phyloP scores from a whole-genome alignment of 75 land plant genomes.

The Sequoiadendron giganteum region DNA sequence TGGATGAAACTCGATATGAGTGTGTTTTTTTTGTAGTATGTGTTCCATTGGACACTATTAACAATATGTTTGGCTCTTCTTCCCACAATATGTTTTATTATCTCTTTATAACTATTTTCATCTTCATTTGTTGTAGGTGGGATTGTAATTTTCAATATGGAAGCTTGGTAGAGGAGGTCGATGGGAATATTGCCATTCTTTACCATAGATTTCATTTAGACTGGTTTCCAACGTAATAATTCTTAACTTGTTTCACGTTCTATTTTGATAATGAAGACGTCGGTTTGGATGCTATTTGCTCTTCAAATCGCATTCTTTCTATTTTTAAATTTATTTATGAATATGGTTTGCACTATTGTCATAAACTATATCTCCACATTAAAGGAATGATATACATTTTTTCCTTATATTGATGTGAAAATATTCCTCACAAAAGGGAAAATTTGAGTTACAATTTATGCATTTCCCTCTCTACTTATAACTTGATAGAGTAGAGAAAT shows the following conservation, averaged over 20 bases:
- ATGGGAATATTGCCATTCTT: constrained; percentile 90
- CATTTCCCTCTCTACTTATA: neutral
- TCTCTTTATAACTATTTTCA: neutral
- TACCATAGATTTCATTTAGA: constrained; percentile 83
- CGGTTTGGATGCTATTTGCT: neutral
- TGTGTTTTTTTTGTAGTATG: constrained; percentile 27
- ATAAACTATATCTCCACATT: neutral
- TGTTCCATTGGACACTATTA: neutral
- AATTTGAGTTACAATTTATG: neutral
- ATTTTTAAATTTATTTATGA: neutral
- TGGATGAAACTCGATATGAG: constrained; percentile 95
- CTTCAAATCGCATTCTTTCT: neutral
- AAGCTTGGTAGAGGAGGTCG: constrained; percentile 85
- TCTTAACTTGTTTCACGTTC: neutral
- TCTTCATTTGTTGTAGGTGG: constrained; percentile 55
- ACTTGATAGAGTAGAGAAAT: neutral
- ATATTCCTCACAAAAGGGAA: neutral
- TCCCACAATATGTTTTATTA: neutral
- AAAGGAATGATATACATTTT: neutral
- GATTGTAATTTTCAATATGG: constrained; percentile 90
- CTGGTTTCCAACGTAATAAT: constrained; percentile 81
- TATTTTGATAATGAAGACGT: neutral
- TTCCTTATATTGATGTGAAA: neutral
- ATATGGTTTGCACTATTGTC: neutral
- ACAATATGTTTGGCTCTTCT: neutral